Percentiles rank a stretch among this genome's conserved stretches.
These are phyloP conservation scores for Polygonum aviculare DNA, from an alignment of 148 eudicot species.

Conservation along the genomic window DNA sequence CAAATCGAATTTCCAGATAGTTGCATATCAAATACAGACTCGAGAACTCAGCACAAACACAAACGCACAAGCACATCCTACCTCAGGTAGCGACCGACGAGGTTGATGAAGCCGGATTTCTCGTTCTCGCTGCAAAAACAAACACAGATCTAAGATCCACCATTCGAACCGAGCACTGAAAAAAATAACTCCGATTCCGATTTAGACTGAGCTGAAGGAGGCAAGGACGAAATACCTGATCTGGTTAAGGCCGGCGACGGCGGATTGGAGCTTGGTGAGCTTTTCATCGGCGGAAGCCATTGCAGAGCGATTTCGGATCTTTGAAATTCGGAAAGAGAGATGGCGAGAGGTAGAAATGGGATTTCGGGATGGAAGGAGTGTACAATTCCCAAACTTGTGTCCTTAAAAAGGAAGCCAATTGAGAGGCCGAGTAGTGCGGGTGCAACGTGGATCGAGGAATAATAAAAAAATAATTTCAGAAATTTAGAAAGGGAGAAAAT, in stretches of 20 bases:
- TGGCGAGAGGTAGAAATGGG: not conserved
- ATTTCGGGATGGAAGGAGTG: not conserved
- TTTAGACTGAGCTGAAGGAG: not conserved
- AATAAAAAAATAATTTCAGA: not conserved
- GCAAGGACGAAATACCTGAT: constrained; percentile 10
- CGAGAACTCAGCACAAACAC: not conserved
- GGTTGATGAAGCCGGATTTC: constrained; percentile 95
- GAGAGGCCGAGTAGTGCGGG: not conserved
- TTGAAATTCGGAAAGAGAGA: constrained; percentile 6
- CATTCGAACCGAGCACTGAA: not conserved
- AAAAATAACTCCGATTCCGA: not conserved
- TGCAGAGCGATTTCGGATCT: constrained; percentile 1
- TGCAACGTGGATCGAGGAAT: not conserved
- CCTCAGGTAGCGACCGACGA: constrained; percentile 90
- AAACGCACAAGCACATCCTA: constrained; percentile 5
- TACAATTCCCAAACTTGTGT: not conserved
- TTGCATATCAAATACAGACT: not conserved
- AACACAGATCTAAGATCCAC: not conserved
- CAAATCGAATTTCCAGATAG: not conserved
- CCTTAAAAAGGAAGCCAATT: constrained; percentile 7
- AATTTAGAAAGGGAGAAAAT: not conserved
- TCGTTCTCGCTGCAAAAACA: constrained; percentile 62
- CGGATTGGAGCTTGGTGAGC: constrained; percentile 14
- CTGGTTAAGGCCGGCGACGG: constrained; percentile 12
- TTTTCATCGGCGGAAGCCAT: constrained; percentile 17